Percentiles rank a stretch among this genome's conserved stretches.
Evolutionary conservation across 2,329 filamentous ascomycete species (phyloP).

Genomic region (Pestalotiopsis sp.): DNA sequence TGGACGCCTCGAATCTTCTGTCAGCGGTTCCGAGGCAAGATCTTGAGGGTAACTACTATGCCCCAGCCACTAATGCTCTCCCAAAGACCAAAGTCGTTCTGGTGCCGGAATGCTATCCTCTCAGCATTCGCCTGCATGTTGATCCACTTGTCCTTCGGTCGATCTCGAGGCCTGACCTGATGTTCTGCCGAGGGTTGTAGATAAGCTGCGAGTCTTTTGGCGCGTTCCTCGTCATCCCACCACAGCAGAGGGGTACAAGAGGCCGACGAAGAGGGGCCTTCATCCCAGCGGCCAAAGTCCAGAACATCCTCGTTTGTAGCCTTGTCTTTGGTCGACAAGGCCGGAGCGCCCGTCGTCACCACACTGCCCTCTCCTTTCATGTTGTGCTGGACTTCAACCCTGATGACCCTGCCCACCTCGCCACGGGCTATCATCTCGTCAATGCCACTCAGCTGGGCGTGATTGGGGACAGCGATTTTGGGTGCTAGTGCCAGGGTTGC

Average conservation of each 20-base stretch:
- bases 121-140: constrained; percentile 43
- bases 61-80: constrained; percentile 52
- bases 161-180: no score
- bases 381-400: constrained; percentile 14
- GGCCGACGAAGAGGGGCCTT: constrained; percentile 16
- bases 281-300: constrained; percentile 46
- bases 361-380: neutral
- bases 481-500: constrained; percentile 49
- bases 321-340: constrained; percentile 13
- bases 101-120: constrained; percentile 49
- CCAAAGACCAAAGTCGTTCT: constrained; percentile 53
- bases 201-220: constrained; percentile 42
- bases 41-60: constrained; percentile 43
- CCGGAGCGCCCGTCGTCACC: constrained; percentile 8
- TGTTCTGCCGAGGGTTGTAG: constrained; percentile 36
- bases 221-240: constrained; percentile 49
- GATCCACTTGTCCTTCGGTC: constrained; percentile 16
- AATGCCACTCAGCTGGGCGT: constrained; percentile 24
- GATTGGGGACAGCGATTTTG: constrained; percentile 34
- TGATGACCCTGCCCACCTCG: constrained; percentile 24
- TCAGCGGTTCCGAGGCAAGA: constrained; percentile 8
- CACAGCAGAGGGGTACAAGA: constrained; percentile 32
- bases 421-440: constrained; percentile 29
- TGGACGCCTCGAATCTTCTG: no score
- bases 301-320: constrained; percentile 35